Evolutionary conservation across 2,329 filamentous ascomycete genomes (phyloP).

Genomic region (Pyrenophora teres): DNA sequence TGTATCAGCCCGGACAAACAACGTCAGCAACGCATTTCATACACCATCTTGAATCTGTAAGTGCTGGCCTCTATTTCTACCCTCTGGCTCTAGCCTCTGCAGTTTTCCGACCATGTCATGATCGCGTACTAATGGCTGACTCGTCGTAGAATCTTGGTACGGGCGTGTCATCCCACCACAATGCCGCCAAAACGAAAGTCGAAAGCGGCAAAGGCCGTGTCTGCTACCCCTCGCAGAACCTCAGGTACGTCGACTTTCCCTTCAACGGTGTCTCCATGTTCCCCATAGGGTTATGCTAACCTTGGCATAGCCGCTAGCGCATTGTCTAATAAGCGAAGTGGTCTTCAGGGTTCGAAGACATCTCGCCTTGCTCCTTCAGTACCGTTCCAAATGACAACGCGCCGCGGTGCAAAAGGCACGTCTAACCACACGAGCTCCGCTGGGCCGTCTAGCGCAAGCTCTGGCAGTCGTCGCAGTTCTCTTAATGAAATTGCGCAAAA

Average conservation of each 20-base stretch:
- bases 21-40: background rate
- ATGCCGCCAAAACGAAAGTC: slow-evolving; percentile 45
- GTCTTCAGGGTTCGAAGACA: slow-evolving; percentile 38
- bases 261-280: slow-evolving; percentile 20
- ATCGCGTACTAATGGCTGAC: slow-evolving; percentile 26
- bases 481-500: slow-evolving; percentile 41
- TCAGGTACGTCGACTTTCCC: slow-evolving; percentile 26
- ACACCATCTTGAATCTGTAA: slow-evolving; percentile 13
- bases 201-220: slow-evolving; percentile 27
- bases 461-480: slow-evolving; percentile 48
- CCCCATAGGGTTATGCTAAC: slow-evolving; percentile 35
- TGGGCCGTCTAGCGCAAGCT: slow-evolving; percentile 42
- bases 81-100: background rate
- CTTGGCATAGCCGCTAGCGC: slow-evolving; percentile 46
- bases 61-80: slow-evolving; percentile 1
- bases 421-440: slow-evolving; percentile 44
- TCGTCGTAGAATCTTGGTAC: slow-evolving; percentile 8
- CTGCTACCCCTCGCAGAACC: slow-evolving; percentile 21
- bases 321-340: slow-evolving; percentile 45
- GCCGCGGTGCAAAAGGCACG: slow-evolving; percentile 48
- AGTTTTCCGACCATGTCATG: slow-evolving; percentile 2
- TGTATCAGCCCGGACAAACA: background rate
- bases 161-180: slow-evolving; percentile 17
- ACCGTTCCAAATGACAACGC: slow-evolving; percentile 57
- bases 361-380: slow-evolving; percentile 53